Percentiles rank a stretch among this genome's conserved stretches.
These are phyloP conservation scores for Russula sp. DNA, from an alignment of 768 basidiomycete species.

Conservation along the genomic window DNA sequence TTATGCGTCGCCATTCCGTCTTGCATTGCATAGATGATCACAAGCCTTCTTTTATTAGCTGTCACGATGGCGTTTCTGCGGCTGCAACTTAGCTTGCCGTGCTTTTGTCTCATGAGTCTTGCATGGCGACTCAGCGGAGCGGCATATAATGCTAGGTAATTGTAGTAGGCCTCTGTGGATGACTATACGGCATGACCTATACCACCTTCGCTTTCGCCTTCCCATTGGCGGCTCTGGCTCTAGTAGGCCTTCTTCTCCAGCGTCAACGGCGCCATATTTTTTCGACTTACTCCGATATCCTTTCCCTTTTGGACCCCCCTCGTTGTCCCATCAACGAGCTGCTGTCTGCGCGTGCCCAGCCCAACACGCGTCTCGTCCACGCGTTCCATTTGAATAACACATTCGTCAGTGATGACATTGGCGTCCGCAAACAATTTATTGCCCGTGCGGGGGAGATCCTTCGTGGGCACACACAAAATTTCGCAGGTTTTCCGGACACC, in stretches of 20 bases:
- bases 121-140: background rate
- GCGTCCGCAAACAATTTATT: constrained; percentile 35
- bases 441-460: constrained; percentile 31
- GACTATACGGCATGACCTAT: background rate
- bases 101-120: too few relatives aligned
- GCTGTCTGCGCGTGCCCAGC: constrained; percentile 17
- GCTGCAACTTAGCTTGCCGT: too few relatives aligned
- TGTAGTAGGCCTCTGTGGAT: background rate
- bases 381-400: constrained; percentile 38
- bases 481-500: background rate
- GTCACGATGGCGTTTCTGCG: too few relatives aligned
- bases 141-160: background rate
- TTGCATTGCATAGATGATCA: too few relatives aligned
- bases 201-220: background rate
- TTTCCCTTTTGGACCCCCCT: background rate
- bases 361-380: constrained; percentile 25
- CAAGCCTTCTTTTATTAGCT: too few relatives aligned
- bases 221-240: too few relatives aligned
- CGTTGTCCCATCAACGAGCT: background rate
- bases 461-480: constrained; percentile 16
- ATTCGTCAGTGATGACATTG: constrained; percentile 40
- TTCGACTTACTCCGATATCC: background rate
- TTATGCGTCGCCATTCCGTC: too few relatives aligned
- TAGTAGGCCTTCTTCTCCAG: background rate
- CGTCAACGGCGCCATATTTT: background rate